Conservation (phyloP, 2,329 filamentous ascomycete species). For the Claviceps sp. region DNA sequence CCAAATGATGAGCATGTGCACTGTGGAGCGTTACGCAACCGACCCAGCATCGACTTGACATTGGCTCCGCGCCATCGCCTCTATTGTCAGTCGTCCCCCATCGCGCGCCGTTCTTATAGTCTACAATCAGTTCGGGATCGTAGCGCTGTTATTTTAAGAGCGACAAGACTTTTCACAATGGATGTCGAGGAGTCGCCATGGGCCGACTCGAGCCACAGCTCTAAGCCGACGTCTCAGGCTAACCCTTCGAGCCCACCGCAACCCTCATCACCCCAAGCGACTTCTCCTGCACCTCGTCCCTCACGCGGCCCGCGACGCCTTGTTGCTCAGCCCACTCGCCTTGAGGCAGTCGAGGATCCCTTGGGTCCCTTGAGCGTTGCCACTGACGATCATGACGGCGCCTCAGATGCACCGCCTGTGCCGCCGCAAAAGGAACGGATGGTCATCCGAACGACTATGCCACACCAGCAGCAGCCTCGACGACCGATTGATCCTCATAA, state of each 20-base stretch:
- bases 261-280: slow-evolving; percentile 9
- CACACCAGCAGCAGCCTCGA: slow-evolving; percentile 27
- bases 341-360: slow-evolving; percentile 65
- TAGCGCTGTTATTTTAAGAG: neutral
- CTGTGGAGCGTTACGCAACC: slow-evolving; percentile 3
- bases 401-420: slow-evolving; percentile 46
- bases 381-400: slow-evolving; percentile 31
- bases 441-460: slow-evolving; percentile 46
- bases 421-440: slow-evolving; percentile 56
- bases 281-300: slow-evolving; percentile 23
- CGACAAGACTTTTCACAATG: slow-evolving; percentile 20
- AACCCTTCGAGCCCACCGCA: slow-evolving; percentile 19
- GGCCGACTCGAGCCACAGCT: slow-evolving; percentile 31
- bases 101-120: neutral
- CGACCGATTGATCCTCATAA: slow-evolving; percentile 45
- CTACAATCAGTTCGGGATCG: neutral
- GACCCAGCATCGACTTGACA: slow-evolving; percentile 1
- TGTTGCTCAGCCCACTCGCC: slow-evolving; percentile 61
- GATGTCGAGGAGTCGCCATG: slow-evolving; percentile 41
- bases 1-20: slow-evolving; percentile 1
- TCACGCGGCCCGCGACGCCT: slow-evolving; percentile 46
- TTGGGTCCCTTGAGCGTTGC: slow-evolving; percentile 63
- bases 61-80: slow-evolving; percentile 2
- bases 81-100: neutral
- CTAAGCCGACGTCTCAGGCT: slow-evolving; percentile 18